Evolutionary conservation across 2,329 filamentous ascomycete genomes (phyloP).

Genomic region (Sarocladium strictum): DNA sequence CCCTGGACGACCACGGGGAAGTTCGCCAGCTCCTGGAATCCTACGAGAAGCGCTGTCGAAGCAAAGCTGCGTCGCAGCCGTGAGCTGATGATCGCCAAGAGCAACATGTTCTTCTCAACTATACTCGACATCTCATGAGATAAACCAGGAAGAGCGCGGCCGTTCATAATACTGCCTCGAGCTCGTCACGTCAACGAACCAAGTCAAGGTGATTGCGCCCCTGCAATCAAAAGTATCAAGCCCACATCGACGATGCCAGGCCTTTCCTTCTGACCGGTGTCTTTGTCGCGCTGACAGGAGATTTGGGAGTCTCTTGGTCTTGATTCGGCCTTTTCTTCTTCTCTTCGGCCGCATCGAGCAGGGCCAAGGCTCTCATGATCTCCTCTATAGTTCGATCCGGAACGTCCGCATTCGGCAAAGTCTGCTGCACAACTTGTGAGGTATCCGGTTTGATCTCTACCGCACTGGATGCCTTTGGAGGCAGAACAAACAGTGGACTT

Average conservation of each 20-base stretch:
- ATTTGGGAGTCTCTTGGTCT: not conserved
- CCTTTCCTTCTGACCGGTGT: not conserved
- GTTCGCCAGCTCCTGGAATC: constrained; percentile 30
- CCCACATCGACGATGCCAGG: constrained; percentile 1
- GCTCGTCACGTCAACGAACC: not conserved
- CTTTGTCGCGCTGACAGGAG: not conserved
- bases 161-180: no score
- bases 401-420: not conserved
- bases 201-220: no score
- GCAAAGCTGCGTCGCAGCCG: not conserved
- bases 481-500: not conserved
- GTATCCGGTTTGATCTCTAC: not conserved
- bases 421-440: not conserved
- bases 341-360: not conserved
- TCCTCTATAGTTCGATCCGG: not conserved
- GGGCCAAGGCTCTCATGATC: not conserved
- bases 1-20: constrained; percentile 35
- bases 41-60: constrained; percentile 36
- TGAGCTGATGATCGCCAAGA: no score
- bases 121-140: no score
- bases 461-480: not conserved
- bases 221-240: not conserved
- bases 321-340: not conserved
- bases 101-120: no score
- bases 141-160: not conserved